Evolutionary conservation across 257 asterid species (phyloP).

Genomic region (Capsicum rhomboideum): DNA sequence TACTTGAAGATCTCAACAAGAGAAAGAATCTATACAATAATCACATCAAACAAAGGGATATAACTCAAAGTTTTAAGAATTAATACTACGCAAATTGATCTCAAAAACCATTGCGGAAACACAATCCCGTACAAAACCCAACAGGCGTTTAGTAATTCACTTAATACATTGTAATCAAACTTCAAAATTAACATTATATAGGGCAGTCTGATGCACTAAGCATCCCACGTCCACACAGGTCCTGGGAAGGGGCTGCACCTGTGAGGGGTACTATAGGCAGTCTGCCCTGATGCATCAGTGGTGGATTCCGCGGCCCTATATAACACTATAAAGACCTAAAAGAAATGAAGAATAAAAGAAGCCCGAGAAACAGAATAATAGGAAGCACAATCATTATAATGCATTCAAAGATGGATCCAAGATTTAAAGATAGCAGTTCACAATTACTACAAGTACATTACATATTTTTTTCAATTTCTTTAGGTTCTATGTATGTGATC

Average conservation of each 20-base stretch:
- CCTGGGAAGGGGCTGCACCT: too few species aligned
- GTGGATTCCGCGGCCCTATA: too few species aligned
- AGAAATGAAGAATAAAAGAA: neutral
- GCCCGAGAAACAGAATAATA: neutral
- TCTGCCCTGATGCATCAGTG: too few species aligned
- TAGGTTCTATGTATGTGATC: neutral
- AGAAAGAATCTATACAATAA: neutral
- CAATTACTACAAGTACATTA: too few species aligned
- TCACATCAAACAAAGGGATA: neutral
- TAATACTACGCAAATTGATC: neutral
- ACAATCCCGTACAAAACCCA: neutral
- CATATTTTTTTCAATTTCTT: too few species aligned
- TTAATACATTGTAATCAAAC: neutral
- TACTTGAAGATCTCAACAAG: neutral
- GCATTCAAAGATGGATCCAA: neutral
- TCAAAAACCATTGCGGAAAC: neutral
- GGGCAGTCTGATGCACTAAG: neutral
- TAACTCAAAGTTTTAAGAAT: neutral
- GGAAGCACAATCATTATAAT: neutral
- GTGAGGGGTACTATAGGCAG: too few species aligned
- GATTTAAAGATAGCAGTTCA: neutral
- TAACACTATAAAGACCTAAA: neutral
- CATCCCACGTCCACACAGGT: neutral
- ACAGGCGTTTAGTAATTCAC: neutral
- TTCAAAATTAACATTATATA: neutral